Evolutionary conservation across 257 asterid genomes (phyloP), one percentile per base, ranked within the genome.

Genomic region (Orobanche coerulescens): DNA sequence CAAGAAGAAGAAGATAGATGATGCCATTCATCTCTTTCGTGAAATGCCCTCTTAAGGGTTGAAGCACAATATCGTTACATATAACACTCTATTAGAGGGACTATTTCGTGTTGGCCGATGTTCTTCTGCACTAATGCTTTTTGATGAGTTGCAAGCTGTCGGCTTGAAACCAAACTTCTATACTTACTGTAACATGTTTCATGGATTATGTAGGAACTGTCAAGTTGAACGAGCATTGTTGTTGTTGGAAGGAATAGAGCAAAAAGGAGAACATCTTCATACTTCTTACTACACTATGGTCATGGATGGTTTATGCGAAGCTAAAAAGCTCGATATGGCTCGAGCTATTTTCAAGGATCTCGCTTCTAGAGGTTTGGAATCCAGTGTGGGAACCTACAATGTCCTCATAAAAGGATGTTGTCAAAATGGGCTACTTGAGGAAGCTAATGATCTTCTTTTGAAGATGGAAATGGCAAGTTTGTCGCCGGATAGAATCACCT

Each of bases 331-430:
- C 28, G 49, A 58, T 64, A 34, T 2, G 28, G 73, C 73, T 3
- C 72, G 64, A 26, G 58, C 43, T 11, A 14, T 68, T 11, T 68
- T 76, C 7, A 39, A 48, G 36, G 28, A 36, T 42, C 75, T 76
- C 26, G 24, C 64, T 47, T 51, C 59, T 11, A 51, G 47, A 56
- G 71, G 73, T 15, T 61, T 64, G 18, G 31, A 64, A 23, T 67
- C 59, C 26, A 59, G 68, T 67, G 70, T 63, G 40, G 49, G 46
- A 24, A 68, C 71, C 20, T 76, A 52, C 63, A 72, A 23, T 62
- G 36, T 52, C 10, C 56, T 72, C 68, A 52, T 76, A 2, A 56
- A 34, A 10, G 78, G 78, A 58, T 65, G 61, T 20, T 65, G 78
- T 53, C 50, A 51, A 47, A 72, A 62, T 15, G 73, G 81, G 24